Base-by-base conservation (phyloP, 1,284 basidiomycete genomes). In the Austropuccinia psidii region DNA sequence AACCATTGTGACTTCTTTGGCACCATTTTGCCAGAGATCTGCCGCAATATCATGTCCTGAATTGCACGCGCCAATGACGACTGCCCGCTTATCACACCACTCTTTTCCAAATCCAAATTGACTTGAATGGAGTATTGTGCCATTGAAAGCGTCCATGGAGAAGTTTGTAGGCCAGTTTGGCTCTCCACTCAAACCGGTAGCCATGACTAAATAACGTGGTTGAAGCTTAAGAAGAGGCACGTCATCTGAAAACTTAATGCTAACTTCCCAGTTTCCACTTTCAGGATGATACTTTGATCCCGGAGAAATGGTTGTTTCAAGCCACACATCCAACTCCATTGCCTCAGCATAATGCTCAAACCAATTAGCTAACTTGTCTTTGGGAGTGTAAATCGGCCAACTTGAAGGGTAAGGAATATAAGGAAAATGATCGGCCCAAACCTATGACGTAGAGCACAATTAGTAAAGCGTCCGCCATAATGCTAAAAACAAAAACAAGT, bases 321-420 rank as follows among this genome's bases (percentile, higher is more conserved):
- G 86, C 88, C 88, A 89, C 29, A 87, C 83, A 79, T 87, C 85
- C 49, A 89, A 79, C 76, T 89, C 87, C 77, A 89, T 82, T 0
- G 84, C 79, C 49, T 87, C 83, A 2, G 86, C 87, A 79, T 88
- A 90, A 33, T 81, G 81, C 79, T 89, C 87, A 7, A 89, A 82
- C 86, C 87, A 89, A 77, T 87, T 85, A 0, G 86, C 88, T 15
- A 89, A 83, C 85, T 88, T 81, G 54, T 79, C 80, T 17, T 77
- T 79, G 19, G 78, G 78, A 24, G 77, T 79, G 75, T 75, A 80
- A 55, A 74, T 75, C 13, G 79, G 80, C 80, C 78, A 77, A 27
- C 33, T 61, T 15, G 43, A n/a, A 29, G 68, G 68, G 52, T 72
- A 72, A 49, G 68, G 47, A 39, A 72, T 33, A 49, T 72, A 72